Base-by-base conservation (phyloP, 2,329 filamentous ascomycete species). In the Ploettnerulaceae sp. region DNA sequence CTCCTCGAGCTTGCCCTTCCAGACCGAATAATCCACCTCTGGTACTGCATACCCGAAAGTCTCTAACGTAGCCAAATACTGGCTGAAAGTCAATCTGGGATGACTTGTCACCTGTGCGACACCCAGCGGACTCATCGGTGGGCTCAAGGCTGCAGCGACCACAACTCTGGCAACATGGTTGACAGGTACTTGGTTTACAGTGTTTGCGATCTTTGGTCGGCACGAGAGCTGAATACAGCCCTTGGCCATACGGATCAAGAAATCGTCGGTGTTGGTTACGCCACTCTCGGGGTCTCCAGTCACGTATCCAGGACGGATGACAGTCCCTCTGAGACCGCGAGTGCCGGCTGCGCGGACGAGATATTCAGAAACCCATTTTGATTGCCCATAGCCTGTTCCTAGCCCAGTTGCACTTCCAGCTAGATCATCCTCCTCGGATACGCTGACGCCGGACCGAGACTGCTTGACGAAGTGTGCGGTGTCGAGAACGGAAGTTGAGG, bases 141-240 rank as follows among this genome's bases (percentile, higher is more conserved):
- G 54, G 18, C 34, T 48, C 2, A 94, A 74, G 0, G 81, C 76
- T 14, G 83, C 73, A 0, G 89, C 87, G 14, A 89, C 80, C 20
- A 95, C 84, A 6, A 95, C 78, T n/a, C 79, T 75, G 1, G 84
- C 79, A 26, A 96, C 89, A 56, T 95, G 88, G 52, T 81, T 81
- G 20, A 95, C 89, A 0, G 91, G 90, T 0, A 95, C 86, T 65
- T 84, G 81, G 70, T 96, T 97, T 66, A 96, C 81, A 0, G 88
- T 87, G 70, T 95, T 97, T 64, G 74, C 68, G 57, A 96, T 94
- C 56, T 78, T 75, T 1, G 90, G 91, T 0, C 88, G 76, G 2
- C 75, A 73, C 2, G 71, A 71, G 2, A 96, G 73, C 66, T 97
- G 90, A 40, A 95, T 72, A 60, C 89, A 95, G 47, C 89, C 90